phyloP scores from a whole-genome alignment of 148 eudicot genomes.

The Chenopodium berlandieri region DNA sequence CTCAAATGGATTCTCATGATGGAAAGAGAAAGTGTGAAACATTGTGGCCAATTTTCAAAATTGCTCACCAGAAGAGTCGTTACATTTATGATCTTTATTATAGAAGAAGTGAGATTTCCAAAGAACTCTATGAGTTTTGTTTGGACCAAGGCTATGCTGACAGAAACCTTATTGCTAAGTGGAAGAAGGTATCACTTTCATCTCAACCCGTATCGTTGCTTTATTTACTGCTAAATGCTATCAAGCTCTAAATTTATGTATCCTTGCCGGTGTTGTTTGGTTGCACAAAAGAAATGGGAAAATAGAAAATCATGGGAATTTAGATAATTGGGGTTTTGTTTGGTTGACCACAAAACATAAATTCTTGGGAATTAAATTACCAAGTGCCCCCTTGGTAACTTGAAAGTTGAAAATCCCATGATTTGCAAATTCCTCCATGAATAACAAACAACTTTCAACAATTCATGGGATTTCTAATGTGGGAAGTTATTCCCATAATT shows the following conservation, averaged over 20 bases:
- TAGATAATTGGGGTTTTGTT: no score
- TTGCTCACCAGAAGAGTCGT: constrained; percentile 46
- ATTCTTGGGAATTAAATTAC: no score
- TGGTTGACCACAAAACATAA: no score
- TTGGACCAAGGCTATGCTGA: constrained; percentile 51
- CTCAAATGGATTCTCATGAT: constrained; percentile 41
- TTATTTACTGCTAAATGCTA: no score
- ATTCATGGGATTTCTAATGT: no score
- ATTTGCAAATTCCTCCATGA: no score
- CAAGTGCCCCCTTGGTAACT: no score
- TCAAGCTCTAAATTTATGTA: background rate
- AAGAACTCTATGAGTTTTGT: constrained; percentile 45
- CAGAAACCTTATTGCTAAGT: constrained; percentile 44
- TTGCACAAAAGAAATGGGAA: no score
- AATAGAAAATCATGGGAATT: no score
- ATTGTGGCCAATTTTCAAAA: constrained; percentile 46
- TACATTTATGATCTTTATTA: constrained; percentile 39
- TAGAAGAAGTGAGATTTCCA: constrained; percentile 38
- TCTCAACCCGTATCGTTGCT: background rate
- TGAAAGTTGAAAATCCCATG: no score
- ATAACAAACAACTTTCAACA: no score
- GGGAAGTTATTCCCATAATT: no score
- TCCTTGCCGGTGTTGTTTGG: background rate
- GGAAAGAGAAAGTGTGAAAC: constrained; percentile 48
- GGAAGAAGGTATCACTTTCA: constrained; percentile 39